phyloP scores from a whole-genome alignment of 345 rosid species.

The Luvunga scandens region DNA sequence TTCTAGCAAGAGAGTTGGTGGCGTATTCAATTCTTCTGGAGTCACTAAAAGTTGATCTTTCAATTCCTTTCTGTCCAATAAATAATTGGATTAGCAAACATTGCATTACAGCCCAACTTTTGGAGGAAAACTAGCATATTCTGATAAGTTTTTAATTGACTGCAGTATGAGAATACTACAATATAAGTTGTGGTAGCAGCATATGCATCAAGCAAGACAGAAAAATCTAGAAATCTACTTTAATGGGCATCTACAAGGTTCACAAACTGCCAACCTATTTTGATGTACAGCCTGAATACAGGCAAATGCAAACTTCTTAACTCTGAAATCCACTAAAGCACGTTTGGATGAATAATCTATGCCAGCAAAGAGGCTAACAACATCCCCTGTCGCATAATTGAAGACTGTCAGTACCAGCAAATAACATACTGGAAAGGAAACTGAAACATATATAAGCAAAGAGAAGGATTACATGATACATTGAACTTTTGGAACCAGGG shows the following conservation, averaged over 20 bases:
- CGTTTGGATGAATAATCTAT: constrained; percentile 41
- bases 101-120: constrained; percentile 1
- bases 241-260: constrained; percentile 3
- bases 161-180: neutral
- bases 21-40: constrained; percentile 37
- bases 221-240: neutral
- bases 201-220: neutral
- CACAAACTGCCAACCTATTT: constrained; percentile 56
- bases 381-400: constrained; percentile 59
- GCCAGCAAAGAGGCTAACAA: constrained; percentile 65
- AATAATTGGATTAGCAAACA: constrained; percentile 22
- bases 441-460: neutral
- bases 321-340: constrained; percentile 73
- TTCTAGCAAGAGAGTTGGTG: constrained; percentile 63
- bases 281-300: constrained; percentile 78
- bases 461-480: neutral
- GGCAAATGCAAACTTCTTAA: constrained; percentile 61
- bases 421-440: constrained; percentile 15
- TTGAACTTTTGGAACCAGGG: neutral
- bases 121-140: neutral
- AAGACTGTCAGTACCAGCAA: constrained; percentile 14
- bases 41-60: constrained; percentile 56
- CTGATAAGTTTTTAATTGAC: neutral
- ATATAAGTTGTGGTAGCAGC: neutral
- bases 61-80: constrained; percentile 50